A percentile compares a stretch with the other conserved stretches of the same genome.
phyloP scores from a whole-genome alignment of 768 basidiomycete species.

The Mycena chlorophos region DNA sequence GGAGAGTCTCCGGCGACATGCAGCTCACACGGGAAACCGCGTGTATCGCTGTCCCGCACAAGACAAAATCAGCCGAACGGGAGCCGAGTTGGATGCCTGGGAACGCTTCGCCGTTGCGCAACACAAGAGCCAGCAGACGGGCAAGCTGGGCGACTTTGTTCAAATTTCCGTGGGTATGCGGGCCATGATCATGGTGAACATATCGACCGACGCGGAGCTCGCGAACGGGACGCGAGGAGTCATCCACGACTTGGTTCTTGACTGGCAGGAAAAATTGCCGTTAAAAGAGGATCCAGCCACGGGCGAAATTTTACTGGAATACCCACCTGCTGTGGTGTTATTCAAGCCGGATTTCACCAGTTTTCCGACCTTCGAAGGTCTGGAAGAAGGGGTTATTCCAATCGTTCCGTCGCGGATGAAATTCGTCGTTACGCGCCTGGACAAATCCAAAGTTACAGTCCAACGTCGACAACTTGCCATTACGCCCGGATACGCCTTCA shows the following conservation, averaged over 20 bases:
- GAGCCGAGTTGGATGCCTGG: slow-evolving; percentile 5
- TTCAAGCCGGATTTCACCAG: slow-evolving; percentile 30
- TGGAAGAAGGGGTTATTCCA: slow-evolving; percentile 29
- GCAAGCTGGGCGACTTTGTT: slow-evolving; percentile 23
- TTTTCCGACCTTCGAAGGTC: slow-evolving; percentile 23
- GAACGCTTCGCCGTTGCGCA: slow-evolving; percentile 14
- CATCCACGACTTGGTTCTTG: slow-evolving; percentile 33
- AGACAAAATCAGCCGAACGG: slow-evolving; percentile 26
- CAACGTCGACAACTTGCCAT: slow-evolving; percentile 31
- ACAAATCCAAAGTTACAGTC: slow-evolving; percentile 7
- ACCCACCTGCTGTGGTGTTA: slow-evolving; percentile 33
- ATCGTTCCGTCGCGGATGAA: slow-evolving; percentile 17
- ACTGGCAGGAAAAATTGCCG: slow-evolving; percentile 28
- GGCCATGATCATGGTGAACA: slow-evolving; percentile 38
- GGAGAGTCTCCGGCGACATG: slow-evolving; percentile 24
- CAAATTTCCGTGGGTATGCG: slow-evolving; percentile 37
- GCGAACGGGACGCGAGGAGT: slow-evolving; percentile 43
- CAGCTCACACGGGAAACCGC: slow-evolving; percentile 7
- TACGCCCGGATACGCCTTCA: slow-evolving; percentile 40
- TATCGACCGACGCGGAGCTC: slow-evolving; percentile 35
- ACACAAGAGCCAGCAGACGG: slow-evolving; percentile 13
- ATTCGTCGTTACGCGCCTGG: slow-evolving; percentile 1
- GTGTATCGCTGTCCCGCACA: slow-evolving; percentile 33
- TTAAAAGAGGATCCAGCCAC: slow-evolving; percentile 3
- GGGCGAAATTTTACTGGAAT: slow-evolving; percentile 24